Conservation (phyloP, 768 basidiomycete species). For the Calocybe indica region DNA sequence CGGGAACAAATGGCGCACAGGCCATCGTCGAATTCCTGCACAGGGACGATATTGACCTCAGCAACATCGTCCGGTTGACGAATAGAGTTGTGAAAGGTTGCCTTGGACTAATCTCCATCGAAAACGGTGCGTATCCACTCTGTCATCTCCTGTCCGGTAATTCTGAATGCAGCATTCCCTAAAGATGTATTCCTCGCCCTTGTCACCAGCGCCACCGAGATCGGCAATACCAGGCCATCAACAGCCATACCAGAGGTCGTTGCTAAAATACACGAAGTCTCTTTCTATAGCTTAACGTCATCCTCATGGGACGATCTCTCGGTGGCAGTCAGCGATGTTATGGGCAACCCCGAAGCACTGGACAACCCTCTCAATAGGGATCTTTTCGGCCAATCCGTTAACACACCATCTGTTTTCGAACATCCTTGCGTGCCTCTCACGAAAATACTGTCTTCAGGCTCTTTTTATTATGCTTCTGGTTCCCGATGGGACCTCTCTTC, state of each 20-base stretch:
- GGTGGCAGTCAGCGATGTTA: constrained; percentile 41
- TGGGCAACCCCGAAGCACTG: constrained; percentile 45
- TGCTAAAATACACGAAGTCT: constrained; percentile 81
- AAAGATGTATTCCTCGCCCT: constrained; percentile 84
- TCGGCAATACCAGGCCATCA: constrained; percentile 66
- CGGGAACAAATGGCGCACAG: constrained; percentile 45
- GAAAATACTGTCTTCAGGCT: constrained; percentile 87
- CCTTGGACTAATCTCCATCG: constrained; percentile 72
- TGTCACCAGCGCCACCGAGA: constrained; percentile 67
- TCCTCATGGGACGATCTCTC: constrained; percentile 78
- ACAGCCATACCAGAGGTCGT: constrained; percentile 58
- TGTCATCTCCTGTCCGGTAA: background rate
- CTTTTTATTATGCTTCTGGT: constrained; percentile 87
- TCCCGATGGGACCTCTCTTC: constrained; percentile 89
- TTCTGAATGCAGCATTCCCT: constrained; percentile 2
- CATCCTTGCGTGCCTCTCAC: constrained; percentile 88
- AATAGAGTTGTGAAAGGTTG: constrained; percentile 75
- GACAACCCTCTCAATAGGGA: constrained; percentile 46
- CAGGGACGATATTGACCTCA: constrained; percentile 64
- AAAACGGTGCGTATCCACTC: constrained; percentile 44
- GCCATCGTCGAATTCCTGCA: constrained; percentile 85
- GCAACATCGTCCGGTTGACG: constrained; percentile 59
- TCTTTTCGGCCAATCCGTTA: constrained; percentile 35
- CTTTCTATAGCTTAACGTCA: constrained; percentile 83
- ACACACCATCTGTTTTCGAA: constrained; percentile 57